phyloP scores from a whole-genome alignment of 1,284 basidiomycete species.

The Naganishia sp. region DNA sequence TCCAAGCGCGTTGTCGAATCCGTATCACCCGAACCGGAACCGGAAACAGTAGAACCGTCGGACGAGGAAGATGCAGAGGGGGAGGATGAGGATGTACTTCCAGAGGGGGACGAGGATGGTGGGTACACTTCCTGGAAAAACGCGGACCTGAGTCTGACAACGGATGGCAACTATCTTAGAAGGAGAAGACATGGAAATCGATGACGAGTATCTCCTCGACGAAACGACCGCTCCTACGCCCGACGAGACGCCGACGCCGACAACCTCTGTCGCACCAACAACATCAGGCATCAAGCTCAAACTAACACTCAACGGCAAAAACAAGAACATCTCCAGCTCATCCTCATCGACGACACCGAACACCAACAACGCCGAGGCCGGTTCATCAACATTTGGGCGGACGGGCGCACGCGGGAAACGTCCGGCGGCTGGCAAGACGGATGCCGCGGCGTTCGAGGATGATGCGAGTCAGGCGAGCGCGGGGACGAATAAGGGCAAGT shows the following conservation, averaged over 20 bases:
- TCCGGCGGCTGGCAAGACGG: conserved; percentile 9
- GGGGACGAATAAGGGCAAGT: conserved; percentile 13
- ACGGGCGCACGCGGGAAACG: conserved; percentile 19
- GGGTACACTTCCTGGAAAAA: neutral
- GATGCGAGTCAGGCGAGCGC: conserved; percentile 26
- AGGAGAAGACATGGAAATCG: conserved; percentile 32
- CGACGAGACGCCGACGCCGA: neutral
- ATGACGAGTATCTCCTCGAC: conserved; percentile 20
- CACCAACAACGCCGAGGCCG: conserved; percentile 4
- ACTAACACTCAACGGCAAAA: conserved; percentile 24
- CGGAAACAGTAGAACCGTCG: conserved; percentile 13
- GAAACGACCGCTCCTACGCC: conserved; percentile 5
- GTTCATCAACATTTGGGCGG: conserved; percentile 2
- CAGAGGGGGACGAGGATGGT: conserved; percentile 24
- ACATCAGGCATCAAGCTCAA: conserved; percentile 24
- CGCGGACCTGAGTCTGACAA: neutral
- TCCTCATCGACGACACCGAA: conserved; percentile 6
- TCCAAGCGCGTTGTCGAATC: conserved; percentile 33
- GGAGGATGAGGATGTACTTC: conserved; percentile 6
- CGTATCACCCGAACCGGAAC: conserved; percentile 25
- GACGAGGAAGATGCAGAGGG: conserved; percentile 3
- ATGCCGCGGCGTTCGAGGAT: conserved; percentile 24
- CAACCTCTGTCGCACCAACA: neutral
- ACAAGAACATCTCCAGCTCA: conserved; percentile 1
- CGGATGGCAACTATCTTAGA: neutral